These are phyloP conservation scores for Obelidium mucronatum DNA, from an alignment of 192 early-diverging fungal species.

Conservation along the genomic window DNA sequence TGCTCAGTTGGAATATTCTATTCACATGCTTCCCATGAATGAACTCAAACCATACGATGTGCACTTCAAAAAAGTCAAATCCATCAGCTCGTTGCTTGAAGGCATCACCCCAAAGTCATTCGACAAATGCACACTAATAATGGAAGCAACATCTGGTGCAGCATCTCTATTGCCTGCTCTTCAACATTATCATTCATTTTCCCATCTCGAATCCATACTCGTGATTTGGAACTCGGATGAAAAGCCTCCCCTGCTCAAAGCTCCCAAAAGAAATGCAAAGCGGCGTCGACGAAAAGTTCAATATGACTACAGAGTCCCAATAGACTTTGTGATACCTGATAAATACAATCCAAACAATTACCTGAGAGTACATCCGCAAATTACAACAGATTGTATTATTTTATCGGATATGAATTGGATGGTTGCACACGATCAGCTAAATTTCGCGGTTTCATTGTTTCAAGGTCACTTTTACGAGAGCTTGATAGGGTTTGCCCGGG, in stretches of 20 bases:
- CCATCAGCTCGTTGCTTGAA: not conserved
- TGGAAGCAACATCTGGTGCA: slow-evolving; percentile 1
- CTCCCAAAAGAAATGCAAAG: slow-evolving; percentile 13
- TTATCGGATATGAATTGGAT: slow-evolving; percentile 23
- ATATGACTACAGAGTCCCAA: slow-evolving; percentile 36
- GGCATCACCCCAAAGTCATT: slow-evolving; percentile 27
- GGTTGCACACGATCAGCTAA: slow-evolving; percentile 41
- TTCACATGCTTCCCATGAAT: slow-evolving; percentile 22
- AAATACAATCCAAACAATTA: slow-evolving; percentile 31
- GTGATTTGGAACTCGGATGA: slow-evolving; percentile 38
- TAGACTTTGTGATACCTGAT: slow-evolving; percentile 17
- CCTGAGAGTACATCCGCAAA: slow-evolving; percentile 2
- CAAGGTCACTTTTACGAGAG: slow-evolving; percentile 36
- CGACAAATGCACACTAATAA: slow-evolving; percentile 43
- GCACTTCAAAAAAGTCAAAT: slow-evolving; percentile 4
- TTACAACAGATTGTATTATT: slow-evolving; percentile 43
- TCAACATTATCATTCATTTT: slow-evolving; percentile 32
- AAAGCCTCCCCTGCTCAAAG: slow-evolving; percentile 29
- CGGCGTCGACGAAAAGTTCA: not conserved
- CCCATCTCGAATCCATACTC: slow-evolving; percentile 34
- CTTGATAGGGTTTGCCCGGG: slow-evolving; percentile 39
- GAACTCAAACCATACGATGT: slow-evolving; percentile 13
- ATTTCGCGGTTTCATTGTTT: slow-evolving; percentile 38
- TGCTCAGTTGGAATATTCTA: not conserved
- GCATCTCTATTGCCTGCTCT: not conserved